These are phyloP conservation scores for Boletus rex-veris DNA, from an alignment of 768 basidiomycete species.

Conservation along the genomic window DNA sequence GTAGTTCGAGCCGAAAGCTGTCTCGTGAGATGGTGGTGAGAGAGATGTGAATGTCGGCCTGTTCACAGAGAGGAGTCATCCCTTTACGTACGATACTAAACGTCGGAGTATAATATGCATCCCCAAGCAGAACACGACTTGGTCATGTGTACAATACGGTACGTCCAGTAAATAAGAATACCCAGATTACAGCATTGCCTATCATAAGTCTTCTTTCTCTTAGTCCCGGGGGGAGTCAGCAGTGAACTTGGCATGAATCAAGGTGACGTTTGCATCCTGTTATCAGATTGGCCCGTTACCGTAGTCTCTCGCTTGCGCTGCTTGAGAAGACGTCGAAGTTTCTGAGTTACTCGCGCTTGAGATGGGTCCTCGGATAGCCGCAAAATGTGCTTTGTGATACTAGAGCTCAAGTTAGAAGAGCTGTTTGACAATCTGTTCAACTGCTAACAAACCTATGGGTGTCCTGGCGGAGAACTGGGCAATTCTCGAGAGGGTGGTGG, in stretches of 20 bases:
- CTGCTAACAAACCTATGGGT: constrained; percentile 45
- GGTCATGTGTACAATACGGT: constrained; percentile 3
- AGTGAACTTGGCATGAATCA: background rate
- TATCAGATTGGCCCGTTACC: background rate
- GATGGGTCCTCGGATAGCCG: constrained; percentile 42
- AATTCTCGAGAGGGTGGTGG: constrained; percentile 49
- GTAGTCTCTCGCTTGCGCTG: constrained; percentile 29
- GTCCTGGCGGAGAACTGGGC: constrained; percentile 53
- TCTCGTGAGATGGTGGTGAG: constrained; percentile 21
- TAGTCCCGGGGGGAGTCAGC: background rate
- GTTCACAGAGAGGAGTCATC: constrained; percentile 23
- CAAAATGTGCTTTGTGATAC: constrained; percentile 42
- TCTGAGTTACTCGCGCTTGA: constrained; percentile 32
- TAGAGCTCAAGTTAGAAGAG: constrained; percentile 22
- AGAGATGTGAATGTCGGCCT: constrained; percentile 14
- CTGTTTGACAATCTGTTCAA: background rate
- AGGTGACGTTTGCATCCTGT: constrained; percentile 2
- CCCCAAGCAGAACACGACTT: background rate
- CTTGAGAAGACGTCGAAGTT: constrained; percentile 38
- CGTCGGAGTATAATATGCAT: constrained; percentile 14
- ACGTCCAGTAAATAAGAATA: constrained; percentile 7
- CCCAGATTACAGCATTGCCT: constrained; percentile 15
- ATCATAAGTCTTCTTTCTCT: background rate
- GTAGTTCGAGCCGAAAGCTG: constrained; percentile 13
- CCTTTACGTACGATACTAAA: constrained; percentile 18